These are phyloP conservation scores for Mucor ambiguus DNA, from an alignment of 371 early-diverging fungal species.

Conservation along the genomic window DNA sequence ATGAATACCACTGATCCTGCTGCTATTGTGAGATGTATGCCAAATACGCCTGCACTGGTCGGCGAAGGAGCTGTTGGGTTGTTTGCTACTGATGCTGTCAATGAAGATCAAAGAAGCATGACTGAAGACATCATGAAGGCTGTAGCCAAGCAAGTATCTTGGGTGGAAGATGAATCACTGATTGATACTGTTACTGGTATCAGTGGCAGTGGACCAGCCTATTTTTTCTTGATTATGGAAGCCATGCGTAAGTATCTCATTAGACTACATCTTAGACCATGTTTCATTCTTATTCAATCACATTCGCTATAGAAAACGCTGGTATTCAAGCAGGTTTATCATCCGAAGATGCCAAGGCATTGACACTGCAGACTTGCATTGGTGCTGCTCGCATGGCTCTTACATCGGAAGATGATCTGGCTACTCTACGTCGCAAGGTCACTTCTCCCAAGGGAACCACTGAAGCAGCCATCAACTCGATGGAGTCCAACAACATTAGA, in stretches of 20 bases:
- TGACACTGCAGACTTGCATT: slow-evolving; percentile 87
- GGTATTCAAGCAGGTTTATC: slow-evolving; percentile 81
- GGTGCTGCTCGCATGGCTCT: slow-evolving; percentile 91
- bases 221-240: slow-evolving; percentile 92
- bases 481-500: slow-evolving; percentile 68
- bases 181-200: slow-evolving; percentile 91
- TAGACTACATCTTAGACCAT: background rate
- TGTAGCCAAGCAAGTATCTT: slow-evolving; percentile 76
- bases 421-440: slow-evolving; percentile 82
- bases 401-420: slow-evolving; percentile 68
- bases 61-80: slow-evolving; percentile 88
- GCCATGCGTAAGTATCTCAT: slow-evolving; percentile 61
- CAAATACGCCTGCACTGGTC: slow-evolving; percentile 92
- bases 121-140: slow-evolving; percentile 70
- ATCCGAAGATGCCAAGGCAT: slow-evolving; percentile 70
- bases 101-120: slow-evolving; percentile 59
- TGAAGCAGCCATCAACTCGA: slow-evolving; percentile 81
- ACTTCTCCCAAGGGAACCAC: slow-evolving; percentile 96
- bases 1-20: slow-evolving; percentile 44
- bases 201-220: slow-evolving; percentile 91
- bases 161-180: slow-evolving; percentile 77
- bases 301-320: slow-evolving; percentile 60
- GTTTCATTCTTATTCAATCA: background rate
- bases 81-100: slow-evolving; percentile 68
- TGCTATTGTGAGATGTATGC: slow-evolving; percentile 88